phyloP scores from a whole-genome alignment of 2,329 filamentous ascomycete species.

The Fusarium acutatum region DNA sequence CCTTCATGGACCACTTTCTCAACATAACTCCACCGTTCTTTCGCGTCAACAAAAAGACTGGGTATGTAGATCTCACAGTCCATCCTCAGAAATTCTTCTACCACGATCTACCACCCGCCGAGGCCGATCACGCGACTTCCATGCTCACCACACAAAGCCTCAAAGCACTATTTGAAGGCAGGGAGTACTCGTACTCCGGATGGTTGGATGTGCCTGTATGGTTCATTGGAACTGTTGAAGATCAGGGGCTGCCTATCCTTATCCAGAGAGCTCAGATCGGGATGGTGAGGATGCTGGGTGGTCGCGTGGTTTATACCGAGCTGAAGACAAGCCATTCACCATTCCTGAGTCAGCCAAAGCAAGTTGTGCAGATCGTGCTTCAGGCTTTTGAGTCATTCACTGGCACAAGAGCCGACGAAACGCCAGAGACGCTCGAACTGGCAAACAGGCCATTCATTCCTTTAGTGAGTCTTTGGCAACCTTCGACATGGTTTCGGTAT shows the following conservation, averaged over 20 bases:
- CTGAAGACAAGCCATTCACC: neutral
- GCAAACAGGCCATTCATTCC: neutral
- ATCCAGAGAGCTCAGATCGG: neutral
- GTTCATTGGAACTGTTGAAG: neutral
- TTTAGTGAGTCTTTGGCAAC: neutral
- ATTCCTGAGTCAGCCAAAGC: neutral
- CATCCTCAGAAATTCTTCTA: neutral
- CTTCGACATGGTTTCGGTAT: neutral
- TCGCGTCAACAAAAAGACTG: neutral
- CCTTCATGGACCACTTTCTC: neutral
- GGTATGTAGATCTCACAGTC: neutral
- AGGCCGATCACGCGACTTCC: neutral
- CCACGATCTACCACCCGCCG: neutral
- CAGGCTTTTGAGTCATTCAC: neutral
- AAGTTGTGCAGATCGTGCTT: neutral
- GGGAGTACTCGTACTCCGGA: neutral
- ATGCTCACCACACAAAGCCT: slow-evolving; percentile 4
- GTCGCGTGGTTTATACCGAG: neutral
- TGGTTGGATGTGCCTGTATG: neutral
- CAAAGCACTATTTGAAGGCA: neutral
- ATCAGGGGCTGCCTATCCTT: neutral
- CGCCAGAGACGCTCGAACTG: neutral
- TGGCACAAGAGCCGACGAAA: neutral
- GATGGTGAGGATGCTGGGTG: neutral
- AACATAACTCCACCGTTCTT: neutral